A percentile compares a stretch with the other conserved stretches of the same genome.
These are phyloP conservation scores for Starmerella vitae DNA, from an alignment of 805 yeast species.

Conservation along the genomic window DNA sequence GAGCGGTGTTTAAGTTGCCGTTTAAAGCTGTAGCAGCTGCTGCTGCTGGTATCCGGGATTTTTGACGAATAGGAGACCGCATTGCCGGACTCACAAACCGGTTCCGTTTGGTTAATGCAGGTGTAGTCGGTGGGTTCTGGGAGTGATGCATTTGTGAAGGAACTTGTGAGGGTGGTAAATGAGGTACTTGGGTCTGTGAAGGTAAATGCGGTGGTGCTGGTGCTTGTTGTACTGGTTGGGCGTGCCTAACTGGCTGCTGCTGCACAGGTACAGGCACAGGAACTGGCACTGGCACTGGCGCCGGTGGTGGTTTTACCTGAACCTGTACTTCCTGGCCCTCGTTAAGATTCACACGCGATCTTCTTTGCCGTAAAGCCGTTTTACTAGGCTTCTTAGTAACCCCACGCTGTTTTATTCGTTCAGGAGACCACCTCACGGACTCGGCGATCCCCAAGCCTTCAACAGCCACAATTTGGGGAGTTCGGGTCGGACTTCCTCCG, in stretches of 20 bases:
- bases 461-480: slow-evolving; percentile 4
- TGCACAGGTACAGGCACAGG: not conserved
- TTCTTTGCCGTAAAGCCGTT: slow-evolving; percentile 9
- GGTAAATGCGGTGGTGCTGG: not conserved
- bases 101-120: slow-evolving; percentile 9
- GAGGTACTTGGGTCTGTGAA: not conserved
- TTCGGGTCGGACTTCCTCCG: slow-evolving; percentile 10
- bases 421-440: slow-evolving; percentile 11
- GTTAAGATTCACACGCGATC: slow-evolving; percentile 10
- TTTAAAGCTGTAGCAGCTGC: slow-evolving; percentile 19
- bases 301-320: too few species aligned
- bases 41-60: slow-evolving; percentile 10
- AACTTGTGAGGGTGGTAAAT: not conserved
- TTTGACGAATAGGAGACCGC: slow-evolving; percentile 13
- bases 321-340: too few species aligned
- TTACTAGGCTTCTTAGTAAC: slow-evolving; percentile 17
- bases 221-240: not conserved
- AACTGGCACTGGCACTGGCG: not conserved
- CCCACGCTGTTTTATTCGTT: slow-evolving; percentile 8
- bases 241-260: not conserved
- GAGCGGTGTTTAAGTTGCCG: slow-evolving; percentile 6
- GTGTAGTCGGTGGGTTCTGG: slow-evolving; percentile 8
- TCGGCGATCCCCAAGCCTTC: slow-evolving; percentile 18
- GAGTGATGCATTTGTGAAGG: not conserved
- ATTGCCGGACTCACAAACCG: slow-evolving; percentile 14